Evolutionary conservation across 371 early-diverging fungal species (phyloP), one percentile per base, ranked within the genome.

Genomic region (Mucor lusitanicus): DNA sequence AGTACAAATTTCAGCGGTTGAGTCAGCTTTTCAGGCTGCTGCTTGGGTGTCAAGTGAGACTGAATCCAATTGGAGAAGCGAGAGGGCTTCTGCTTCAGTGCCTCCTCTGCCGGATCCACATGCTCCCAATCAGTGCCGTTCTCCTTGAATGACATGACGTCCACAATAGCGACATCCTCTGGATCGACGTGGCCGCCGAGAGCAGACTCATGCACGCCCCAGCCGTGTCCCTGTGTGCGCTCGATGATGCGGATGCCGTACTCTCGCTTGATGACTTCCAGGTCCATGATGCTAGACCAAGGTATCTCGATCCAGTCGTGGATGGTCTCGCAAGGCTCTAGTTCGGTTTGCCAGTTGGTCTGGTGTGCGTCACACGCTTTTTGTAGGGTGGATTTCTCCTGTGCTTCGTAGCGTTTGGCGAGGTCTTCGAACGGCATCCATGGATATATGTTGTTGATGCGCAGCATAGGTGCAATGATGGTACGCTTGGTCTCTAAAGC

Each of bases 401-500:
- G 80, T 15, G 80, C 72, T 67, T 77, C 71, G 55, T 80, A 80
- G 1, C 71, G 69, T 42, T 63, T 62, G 9, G 76, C 77, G 25
- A 80, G 44, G 2, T 69, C 68, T 64, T 78, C 74, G 54, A 83
- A 83, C 6, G 83, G 77, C n/a, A 67, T 55, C 79, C 80, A 83
- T 3, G 71, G 71, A 67, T 74, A 76, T 40, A 64, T 63, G 9
- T 64, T 65, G 37, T 80, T 77, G 13, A 83, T 65, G 33, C 83
- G 68, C 23, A 80, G 66, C 78, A 74, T 76, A 37, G 83, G 83
- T 59, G 79, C 83, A 56, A 83, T 77, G 21, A 83, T 72, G 1
- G 78, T 80, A 46, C 83, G 78, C 28, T 78, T 78, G 13, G 79
- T 80, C 37, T 80, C 80, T 46, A 77, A 64, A 13, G 75, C 83